Percentiles rank a stretch among this genome's conserved stretches.
Conservation (phyloP, 441 rosid species). For the Geranium incanum region DNA sequence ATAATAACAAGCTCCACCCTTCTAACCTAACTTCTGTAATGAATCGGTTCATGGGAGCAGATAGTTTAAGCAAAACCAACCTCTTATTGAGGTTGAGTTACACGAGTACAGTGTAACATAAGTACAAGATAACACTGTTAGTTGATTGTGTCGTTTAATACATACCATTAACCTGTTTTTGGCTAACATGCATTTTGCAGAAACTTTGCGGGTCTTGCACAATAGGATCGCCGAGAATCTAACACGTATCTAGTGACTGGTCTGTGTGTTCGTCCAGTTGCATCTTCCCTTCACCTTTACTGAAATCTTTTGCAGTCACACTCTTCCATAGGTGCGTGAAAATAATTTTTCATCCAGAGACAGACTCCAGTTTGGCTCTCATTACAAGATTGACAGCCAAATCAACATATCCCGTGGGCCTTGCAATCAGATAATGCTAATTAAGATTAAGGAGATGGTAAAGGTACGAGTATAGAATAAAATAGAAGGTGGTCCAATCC, state of each 20-base stretch:
- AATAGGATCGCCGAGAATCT: neutral
- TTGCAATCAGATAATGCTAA: neutral
- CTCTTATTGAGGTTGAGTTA: too few relatives aligned
- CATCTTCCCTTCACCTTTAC: neutral
- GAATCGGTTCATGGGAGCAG: neutral
- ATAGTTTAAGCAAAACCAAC: neutral
- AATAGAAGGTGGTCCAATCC: neutral
- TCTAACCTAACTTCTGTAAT: neutral
- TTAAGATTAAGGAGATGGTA: neutral
- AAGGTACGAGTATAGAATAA: neutral
- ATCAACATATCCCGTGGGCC: neutral
- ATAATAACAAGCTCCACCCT: neutral
- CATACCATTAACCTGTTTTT: too few relatives aligned
- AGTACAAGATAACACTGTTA: too few relatives aligned
- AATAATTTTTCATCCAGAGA: neutral
- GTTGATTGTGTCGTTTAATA: too few relatives aligned
- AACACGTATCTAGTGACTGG: neutral
- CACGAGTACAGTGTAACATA: too few relatives aligned
- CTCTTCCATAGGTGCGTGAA: conserved; percentile 3
- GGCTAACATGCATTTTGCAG: too few relatives aligned
- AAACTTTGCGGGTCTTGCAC: too few relatives aligned
- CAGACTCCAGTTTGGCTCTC: neutral
- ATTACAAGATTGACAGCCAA: neutral
- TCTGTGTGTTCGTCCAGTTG: neutral
- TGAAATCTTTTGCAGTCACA: neutral